Conservation (phyloP, 371 early-diverging fungal genomes). For the Haplosporangium sp. region DNA sequence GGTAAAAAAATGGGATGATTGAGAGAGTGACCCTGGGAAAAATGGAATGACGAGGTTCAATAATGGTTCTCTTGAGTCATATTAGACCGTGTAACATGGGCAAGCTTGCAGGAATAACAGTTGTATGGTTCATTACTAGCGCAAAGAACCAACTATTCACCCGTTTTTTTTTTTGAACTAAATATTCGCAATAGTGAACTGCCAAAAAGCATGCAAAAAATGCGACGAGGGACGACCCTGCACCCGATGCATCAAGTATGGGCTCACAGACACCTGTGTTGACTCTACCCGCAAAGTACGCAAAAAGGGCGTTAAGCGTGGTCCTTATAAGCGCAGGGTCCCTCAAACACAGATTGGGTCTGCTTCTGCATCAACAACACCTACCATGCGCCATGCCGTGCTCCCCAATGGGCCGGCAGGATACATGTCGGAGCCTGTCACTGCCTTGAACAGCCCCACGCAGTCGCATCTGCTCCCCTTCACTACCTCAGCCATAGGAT, state of each 20-base stretch:
- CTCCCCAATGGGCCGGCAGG: constrained; percentile 26
- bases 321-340: constrained; percentile 80
- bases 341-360: constrained; percentile 44
- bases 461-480: constrained; percentile 52
- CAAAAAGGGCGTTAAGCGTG: constrained; percentile 84
- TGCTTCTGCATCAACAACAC: constrained; percentile 48
- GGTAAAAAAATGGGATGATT: no score
- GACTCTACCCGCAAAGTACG: constrained; percentile 86
- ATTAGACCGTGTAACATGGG: no score
- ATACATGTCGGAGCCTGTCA: constrained; percentile 52
- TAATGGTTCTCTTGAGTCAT: not conserved
- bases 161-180: not conserved
- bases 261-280: constrained; percentile 76
- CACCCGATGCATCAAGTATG: constrained; percentile 82
- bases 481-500: constrained; percentile 27
- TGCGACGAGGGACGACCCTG: constrained; percentile 92
- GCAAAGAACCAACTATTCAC: not conserved
- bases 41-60: not conserved
- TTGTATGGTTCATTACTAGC: no score
- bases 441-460: constrained; percentile 44
- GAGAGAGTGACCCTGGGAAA: constrained; percentile 18
- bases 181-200: no score
- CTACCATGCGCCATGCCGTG: constrained; percentile 29
- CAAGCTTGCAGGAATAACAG: no score
- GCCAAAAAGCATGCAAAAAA: constrained; percentile 93